A percentile compares a stretch with the other conserved stretches of the same genome.
phyloP scores from a whole-genome alignment of 1,284 basidiomycete species.

The Sparassis latifolia region DNA sequence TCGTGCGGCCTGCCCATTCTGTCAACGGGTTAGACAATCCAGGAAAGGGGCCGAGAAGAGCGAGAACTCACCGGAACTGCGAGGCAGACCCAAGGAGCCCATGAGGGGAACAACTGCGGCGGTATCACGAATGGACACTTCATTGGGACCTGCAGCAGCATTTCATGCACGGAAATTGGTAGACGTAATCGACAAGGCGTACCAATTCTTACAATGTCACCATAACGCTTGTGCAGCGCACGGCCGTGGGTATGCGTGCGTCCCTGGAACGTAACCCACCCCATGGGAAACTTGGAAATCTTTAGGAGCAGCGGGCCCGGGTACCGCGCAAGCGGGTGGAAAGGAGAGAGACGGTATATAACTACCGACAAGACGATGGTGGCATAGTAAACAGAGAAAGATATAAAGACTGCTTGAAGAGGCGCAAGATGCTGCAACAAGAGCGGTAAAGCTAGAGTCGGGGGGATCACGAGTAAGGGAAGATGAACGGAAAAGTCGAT shows the following conservation, averaged over 20 bases:
- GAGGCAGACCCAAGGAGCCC: conserved; percentile 12
- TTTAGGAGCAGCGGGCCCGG: conserved; percentile 22
- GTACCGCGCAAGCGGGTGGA: conserved; percentile 24
- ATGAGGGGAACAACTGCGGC: conserved; percentile 12
- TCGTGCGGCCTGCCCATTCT: conserved; percentile 16
- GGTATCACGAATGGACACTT: conserved; percentile 18
- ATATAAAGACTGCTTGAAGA: neutral
- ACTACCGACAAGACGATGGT: conserved; percentile 13
- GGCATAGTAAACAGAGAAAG: conserved; percentile 4
- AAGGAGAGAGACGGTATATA: conserved; percentile 25
- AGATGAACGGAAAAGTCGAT: conserved; percentile 2
- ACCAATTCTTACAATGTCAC: conserved; percentile 26
- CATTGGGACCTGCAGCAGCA: conserved; percentile 19
- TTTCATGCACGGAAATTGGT: neutral
- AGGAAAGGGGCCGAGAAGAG: conserved; percentile 2
- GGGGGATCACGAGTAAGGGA: conserved; percentile 7
- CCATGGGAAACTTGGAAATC: conserved; percentile 20
- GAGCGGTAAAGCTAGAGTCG: conserved; percentile 3
- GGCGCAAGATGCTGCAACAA: neutral
- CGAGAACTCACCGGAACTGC: conserved; percentile 5
- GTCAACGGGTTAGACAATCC: neutral
- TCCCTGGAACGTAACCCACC: conserved; percentile 15
- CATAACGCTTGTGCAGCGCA: conserved; percentile 21
- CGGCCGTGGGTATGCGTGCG: conserved; percentile 19
- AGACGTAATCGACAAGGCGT: neutral